A percentile compares a stretch with the other conserved stretches of the same genome.
phyloP scores from a whole-genome alignment of 140 eudicot species.

The Flaveria floridana region DNA sequence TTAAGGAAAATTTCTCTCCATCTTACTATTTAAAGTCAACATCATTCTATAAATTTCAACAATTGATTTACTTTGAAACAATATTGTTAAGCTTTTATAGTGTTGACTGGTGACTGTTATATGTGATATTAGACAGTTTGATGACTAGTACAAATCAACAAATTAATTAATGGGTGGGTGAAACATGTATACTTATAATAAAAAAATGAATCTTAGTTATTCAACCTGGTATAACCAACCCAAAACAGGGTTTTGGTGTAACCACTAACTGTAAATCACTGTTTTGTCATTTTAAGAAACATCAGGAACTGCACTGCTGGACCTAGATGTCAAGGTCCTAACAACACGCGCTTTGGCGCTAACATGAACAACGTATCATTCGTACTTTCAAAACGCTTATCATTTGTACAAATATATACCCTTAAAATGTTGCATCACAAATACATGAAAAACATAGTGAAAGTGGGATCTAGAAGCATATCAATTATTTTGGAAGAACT shows the following conservation, averaged over 20 bases:
- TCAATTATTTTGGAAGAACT: too few species aligned
- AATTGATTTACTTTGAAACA: neutral
- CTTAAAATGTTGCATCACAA: too few species aligned
- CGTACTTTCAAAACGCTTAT: too few species aligned
- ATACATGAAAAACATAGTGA: too few species aligned
- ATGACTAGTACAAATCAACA: neutral
- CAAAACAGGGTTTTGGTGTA: constrained; percentile 40
- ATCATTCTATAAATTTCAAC: constrained; percentile 12
- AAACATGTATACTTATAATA: neutral
- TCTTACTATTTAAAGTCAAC: constrained; percentile 21
- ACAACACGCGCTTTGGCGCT: constrained; percentile 67
- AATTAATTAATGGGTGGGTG: neutral
- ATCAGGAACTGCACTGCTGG: constrained; percentile 50
- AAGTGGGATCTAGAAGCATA: too few species aligned
- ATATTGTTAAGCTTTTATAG: neutral
- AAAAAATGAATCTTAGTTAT: neutral
- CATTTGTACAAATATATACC: too few species aligned
- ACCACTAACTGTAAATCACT: constrained; percentile 33
- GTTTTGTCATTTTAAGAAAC: neutral
- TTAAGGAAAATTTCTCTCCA: constrained; percentile 18
- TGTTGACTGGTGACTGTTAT: neutral
- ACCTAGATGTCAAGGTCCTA: constrained; percentile 80
- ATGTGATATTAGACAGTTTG: neutral
- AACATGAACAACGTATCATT: constrained; percentile 45
- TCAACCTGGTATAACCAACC: constrained; percentile 20